Percentiles rank a stretch among this genome's conserved stretches.
phyloP scores from a whole-genome alignment of 257 asterid genomes.

The Nicotiana tomentosiformis region DNA sequence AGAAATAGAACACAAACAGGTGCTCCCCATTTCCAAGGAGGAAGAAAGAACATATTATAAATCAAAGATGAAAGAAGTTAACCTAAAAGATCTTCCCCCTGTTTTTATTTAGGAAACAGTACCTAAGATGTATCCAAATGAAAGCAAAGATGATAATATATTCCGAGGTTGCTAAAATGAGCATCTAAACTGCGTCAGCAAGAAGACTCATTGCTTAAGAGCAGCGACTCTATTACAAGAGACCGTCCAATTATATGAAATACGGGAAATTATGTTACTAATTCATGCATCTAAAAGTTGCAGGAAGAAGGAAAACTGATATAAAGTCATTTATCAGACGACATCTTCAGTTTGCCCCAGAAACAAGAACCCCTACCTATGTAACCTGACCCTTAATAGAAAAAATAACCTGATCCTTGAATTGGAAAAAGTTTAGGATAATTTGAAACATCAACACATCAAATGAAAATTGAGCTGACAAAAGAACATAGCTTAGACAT shows the following conservation, averaged over 20 bases:
- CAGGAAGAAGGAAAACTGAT: not conserved
- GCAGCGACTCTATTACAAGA: not conserved
- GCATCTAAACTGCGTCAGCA: not conserved
- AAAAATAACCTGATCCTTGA: not conserved
- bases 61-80: not conserved
- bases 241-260: not conserved
- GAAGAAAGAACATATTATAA: not conserved
- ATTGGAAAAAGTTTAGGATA: not conserved
- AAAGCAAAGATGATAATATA: not conserved
- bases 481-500: not conserved
- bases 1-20: not conserved
- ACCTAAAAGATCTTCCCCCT: not conserved
- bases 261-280: not conserved
- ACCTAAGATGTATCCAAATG: not conserved
- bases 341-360: not conserved
- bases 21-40: not conserved
- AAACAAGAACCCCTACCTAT: not conserved
- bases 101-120: too few relatives aligned
- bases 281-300: not conserved
- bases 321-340: not conserved
- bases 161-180: too few relatives aligned
- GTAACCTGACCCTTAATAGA: not conserved
- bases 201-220: not conserved
- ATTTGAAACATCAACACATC: not conserved
- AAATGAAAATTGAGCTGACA: not conserved